A percentile compares a stretch with the other conserved stretches of the same genome.
Conservation (phyloP, 2,329 filamentous ascomycete species). For the Chrysoporthe puriensis region DNA sequence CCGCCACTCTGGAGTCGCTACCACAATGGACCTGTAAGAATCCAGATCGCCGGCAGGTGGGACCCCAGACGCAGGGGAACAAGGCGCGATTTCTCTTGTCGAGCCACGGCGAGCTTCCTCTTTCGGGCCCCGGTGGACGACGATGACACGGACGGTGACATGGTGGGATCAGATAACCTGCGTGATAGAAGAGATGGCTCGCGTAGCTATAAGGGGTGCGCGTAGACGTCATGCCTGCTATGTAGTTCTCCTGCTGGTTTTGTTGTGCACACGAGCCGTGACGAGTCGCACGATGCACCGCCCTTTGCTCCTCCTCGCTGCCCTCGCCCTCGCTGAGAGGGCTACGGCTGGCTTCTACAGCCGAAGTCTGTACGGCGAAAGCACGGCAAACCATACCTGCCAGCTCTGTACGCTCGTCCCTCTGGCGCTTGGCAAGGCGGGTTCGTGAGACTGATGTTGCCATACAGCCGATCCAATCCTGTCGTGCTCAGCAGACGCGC, state of each 20-base stretch:
- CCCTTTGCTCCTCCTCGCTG: slow-evolving; percentile 30
- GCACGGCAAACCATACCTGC: slow-evolving; percentile 60
- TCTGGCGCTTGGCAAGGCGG: background rate
- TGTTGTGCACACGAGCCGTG: background rate
- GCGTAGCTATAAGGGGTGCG: background rate
- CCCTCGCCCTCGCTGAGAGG: slow-evolving; percentile 36
- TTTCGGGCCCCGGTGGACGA: slow-evolving; percentile 18
- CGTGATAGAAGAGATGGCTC: background rate
- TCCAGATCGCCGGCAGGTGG: slow-evolving; percentile 16
- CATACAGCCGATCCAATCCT: slow-evolving; percentile 39
- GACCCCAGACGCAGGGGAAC: background rate
- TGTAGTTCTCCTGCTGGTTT: background rate
- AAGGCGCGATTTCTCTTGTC: slow-evolving; percentile 3
- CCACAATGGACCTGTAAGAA: slow-evolving; percentile 11
- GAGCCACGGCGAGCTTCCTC: slow-evolving; percentile 28
- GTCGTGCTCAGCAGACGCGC: slow-evolving; percentile 53
- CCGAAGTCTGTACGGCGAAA: slow-evolving; percentile 47
- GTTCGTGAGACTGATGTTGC: background rate
- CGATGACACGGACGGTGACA: slow-evolving; percentile 3
- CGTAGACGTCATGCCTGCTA: background rate
- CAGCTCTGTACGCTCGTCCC: slow-evolving; percentile 44
- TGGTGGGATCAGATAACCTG: background rate
- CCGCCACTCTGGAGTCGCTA: slow-evolving; percentile 4
- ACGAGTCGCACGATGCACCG: slow-evolving; percentile 34
- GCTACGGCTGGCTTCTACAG: slow-evolving; percentile 35